These are phyloP conservation scores for Xylaria sp. DNA, from an alignment of 2,329 filamentous ascomycete genomes.

Conservation along the genomic window DNA sequence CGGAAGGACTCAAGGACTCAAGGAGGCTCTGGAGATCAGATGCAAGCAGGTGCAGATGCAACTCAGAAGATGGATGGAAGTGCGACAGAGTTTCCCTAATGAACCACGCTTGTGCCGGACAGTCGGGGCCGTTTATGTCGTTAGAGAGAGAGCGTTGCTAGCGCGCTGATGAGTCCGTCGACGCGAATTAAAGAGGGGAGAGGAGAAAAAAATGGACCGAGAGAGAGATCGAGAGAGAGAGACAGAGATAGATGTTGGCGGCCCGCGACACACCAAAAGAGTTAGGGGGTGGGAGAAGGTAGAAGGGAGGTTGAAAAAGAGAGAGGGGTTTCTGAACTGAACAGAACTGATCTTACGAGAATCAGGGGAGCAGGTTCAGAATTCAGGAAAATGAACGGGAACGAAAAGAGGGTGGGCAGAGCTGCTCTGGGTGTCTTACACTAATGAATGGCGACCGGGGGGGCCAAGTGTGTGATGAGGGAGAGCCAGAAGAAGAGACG, in stretches of 20 bases:
- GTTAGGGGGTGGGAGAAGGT: conserved; percentile 31
- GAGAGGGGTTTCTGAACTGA: conserved; percentile 38
- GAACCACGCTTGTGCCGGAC: conserved; percentile 32
- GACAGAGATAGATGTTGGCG: conserved; percentile 24
- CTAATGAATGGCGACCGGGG: conserved; percentile 26
- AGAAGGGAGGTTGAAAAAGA: conserved; percentile 34
- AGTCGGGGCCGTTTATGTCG: conserved; percentile 35
- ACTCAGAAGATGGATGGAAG: conserved; percentile 27
- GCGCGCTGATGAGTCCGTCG: conserved; percentile 14
- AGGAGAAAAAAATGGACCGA: conserved; percentile 14
- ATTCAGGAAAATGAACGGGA: conserved; percentile 34
- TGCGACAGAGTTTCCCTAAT: conserved; percentile 36
- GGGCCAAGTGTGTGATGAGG: conserved; percentile 24
- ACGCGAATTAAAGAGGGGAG: conserved; percentile 16
- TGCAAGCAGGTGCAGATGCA: conserved; percentile 10
- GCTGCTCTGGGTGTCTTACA: conserved; percentile 26
- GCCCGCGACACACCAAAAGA: conserved; percentile 30
- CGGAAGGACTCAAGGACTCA: conserved; percentile 29
- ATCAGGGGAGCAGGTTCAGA: conserved; percentile 33
- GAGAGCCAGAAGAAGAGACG: background rate
- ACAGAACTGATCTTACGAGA: conserved; percentile 35
- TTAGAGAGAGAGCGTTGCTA: conserved; percentile 26
- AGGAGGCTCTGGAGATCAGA: conserved; percentile 30
- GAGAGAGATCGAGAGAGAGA: conserved; percentile 15
- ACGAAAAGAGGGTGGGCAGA: conserved; percentile 24